phyloP scores from a whole-genome alignment of 164 flowering plant species.

The Tinospora cordifolia region DNA sequence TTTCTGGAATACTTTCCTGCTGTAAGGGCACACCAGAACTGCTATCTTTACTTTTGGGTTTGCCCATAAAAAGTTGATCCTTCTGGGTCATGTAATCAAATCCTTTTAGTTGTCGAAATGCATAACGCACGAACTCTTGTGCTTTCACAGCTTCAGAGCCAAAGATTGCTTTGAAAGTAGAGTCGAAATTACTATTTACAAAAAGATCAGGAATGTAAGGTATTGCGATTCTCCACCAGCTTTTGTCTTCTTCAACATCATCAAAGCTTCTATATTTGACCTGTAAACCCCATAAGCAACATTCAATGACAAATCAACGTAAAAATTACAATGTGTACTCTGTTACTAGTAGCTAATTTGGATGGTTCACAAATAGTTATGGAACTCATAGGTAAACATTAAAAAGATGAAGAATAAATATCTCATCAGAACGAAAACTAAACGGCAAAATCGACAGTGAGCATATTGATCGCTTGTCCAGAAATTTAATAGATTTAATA shows the following conservation, averaged over 20 bases:
- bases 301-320: background rate
- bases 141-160: slow-evolving; percentile 81
- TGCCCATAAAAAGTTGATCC: slow-evolving; percentile 19
- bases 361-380: background rate
- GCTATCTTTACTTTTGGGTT: slow-evolving; percentile 10
- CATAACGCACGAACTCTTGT: slow-evolving; percentile 78
- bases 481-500: background rate
- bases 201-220: slow-evolving; percentile 73
- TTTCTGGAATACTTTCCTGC: slow-evolving; percentile 8
- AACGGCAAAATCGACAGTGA: background rate
- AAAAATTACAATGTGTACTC: background rate
- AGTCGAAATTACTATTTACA: slow-evolving; percentile 39
- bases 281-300: slow-evolving; percentile 35
- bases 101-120: slow-evolving; percentile 68
- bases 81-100: slow-evolving; percentile 37
- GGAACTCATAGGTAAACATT: background rate
- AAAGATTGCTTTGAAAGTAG: slow-evolving; percentile 49
- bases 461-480: background rate
- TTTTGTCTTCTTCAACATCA: slow-evolving; percentile 60
- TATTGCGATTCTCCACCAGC: slow-evolving; percentile 63
- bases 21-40: slow-evolving; percentile 7
- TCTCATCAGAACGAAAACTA: slow-evolving; percentile 2
- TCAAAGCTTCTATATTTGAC: slow-evolving; percentile 68
- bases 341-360: background rate
- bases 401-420: background rate